A percentile compares a stretch with the other conserved stretches of the same genome.
phyloP scores from a whole-genome alignment of 805 yeast species.

The Saturnispora besseyi region DNA sequence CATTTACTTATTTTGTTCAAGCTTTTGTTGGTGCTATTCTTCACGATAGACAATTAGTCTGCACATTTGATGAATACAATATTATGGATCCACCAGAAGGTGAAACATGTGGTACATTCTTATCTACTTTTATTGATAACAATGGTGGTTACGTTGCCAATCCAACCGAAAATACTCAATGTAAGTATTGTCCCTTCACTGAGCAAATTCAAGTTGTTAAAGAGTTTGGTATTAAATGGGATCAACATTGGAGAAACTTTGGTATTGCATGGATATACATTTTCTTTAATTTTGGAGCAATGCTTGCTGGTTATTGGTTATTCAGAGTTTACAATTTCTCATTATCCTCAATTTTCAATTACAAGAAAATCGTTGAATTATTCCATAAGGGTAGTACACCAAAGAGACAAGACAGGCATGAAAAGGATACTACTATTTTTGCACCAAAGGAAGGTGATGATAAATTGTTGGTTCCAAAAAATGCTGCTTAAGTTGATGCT shows the following conservation, averaged over 20 bases:
- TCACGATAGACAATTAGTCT: constrained; percentile 42
- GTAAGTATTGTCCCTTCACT: constrained; percentile 40
- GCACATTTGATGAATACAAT: constrained; percentile 40
- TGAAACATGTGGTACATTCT: constrained; percentile 51
- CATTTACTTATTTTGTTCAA: constrained; percentile 60
- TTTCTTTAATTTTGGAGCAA: constrained; percentile 39
- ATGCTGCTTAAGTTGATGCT: background rate
- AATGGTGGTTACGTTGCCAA: constrained; percentile 50
- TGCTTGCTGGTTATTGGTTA: constrained; percentile 31
- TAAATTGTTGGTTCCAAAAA: constrained; percentile 24
- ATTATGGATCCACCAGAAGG: constrained; percentile 53
- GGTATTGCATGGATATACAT: constrained; percentile 55
- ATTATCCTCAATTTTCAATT: constrained; percentile 25
- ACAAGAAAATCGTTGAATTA: constrained; percentile 31
- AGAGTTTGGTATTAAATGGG: constrained; percentile 35
- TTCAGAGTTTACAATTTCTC: constrained; percentile 32
- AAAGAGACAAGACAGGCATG: constrained; percentile 39
- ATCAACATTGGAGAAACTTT: constrained; percentile 54
- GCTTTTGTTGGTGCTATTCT: constrained; percentile 42
- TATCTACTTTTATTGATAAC: constrained; percentile 31
- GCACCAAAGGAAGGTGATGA: constrained; percentile 33
- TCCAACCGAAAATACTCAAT: constrained; percentile 37
- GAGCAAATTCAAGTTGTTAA: constrained; percentile 38
- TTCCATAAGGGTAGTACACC: constrained; percentile 16
- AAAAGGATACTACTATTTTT: constrained; percentile 37